Base-by-base conservation (phyloP, 108 stramenopile species). In the Conticribra weissflogii region DNA sequence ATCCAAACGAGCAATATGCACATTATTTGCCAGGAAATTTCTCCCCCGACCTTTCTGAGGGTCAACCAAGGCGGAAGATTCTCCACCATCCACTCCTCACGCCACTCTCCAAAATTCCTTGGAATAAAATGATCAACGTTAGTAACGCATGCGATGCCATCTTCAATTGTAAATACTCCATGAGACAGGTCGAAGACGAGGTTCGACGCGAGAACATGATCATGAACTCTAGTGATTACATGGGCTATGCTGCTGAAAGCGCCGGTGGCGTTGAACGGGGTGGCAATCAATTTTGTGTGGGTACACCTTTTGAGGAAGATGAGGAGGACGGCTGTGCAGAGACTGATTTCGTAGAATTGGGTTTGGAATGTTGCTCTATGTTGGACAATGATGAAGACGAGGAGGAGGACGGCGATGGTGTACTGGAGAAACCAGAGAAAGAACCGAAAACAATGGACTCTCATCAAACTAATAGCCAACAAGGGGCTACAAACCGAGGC, bases 111-210 rank as follows among this genome's bases (percentile, higher is more conserved):
- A 71, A 68, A 68, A 34, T 79, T 3, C 78, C 78, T 7, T 79
- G 78, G 78, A 66, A 79, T 3, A 66, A 44, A 56, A 19, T 79
- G 29, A 44, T 58, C 45, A 56, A 63, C 3, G 70, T 70, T 32
- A 71, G 55, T 21, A 63, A 63, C 4, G 41, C 78, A 45, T 79
- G 78, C 52, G 78, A 79, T 44, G 8, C 63, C 9, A 22, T 79
- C 32, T 79, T 79, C 60, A 79, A 79, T 62, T 79, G 78, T 58
- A 79, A 79, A 49, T 79, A 79, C 25, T 66, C 54, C 60, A 68
- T 67, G 78, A 49, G 59, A 48, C 78, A 79, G 63, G 78, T 79
- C n/a, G 78, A 79, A 54, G 78, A 79, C 51, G 78, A 79, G 60
- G 78, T 79, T 17, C 64, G 78, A 15, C 71, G 72, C 34, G 78